Conservation (phyloP, 2,329 filamentous ascomycete genomes). For the Diaporthe sp. region DNA sequence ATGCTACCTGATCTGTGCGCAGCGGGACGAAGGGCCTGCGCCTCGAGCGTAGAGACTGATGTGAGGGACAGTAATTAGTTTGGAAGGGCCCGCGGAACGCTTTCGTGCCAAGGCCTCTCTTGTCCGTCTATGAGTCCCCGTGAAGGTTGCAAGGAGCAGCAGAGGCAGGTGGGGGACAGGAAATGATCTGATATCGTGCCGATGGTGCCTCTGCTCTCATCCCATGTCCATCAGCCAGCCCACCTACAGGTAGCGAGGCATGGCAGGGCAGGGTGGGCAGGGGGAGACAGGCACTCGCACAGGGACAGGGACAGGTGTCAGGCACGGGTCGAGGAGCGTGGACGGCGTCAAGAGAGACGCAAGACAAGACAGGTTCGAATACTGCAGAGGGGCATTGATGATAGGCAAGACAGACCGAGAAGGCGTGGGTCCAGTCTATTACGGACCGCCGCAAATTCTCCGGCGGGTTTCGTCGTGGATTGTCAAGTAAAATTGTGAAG, state of each 20-base stretch:
- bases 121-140: not conserved
- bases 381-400: constrained; percentile 31
- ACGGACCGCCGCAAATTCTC: constrained; percentile 41
- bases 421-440: constrained; percentile 40
- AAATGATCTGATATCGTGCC: constrained; percentile 31
- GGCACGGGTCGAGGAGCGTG: constrained; percentile 30
- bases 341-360: constrained; percentile 33
- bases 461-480: constrained; percentile 40
- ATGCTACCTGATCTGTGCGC: constrained; percentile 6
- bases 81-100: not conserved
- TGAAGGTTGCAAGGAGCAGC: constrained; percentile 10
- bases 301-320: constrained; percentile 36
- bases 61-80: not conserved
- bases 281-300: constrained; percentile 24
- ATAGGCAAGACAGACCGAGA: constrained; percentile 38
- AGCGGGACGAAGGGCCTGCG: not conserved
- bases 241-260: constrained; percentile 27
- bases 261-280: constrained; percentile 28
- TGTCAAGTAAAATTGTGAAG: constrained; percentile 35
- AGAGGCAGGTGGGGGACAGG: constrained; percentile 12
- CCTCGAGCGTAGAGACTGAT: not conserved
- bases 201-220: constrained; percentile 28
- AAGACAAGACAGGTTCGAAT: constrained; percentile 35
- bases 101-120: not conserved
- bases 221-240: constrained; percentile 21